Evolutionary conservation across 2,329 filamentous ascomycete genomes (phyloP), one percentile per base, ranked within the genome.

Genomic region (Aaosphaeria pasadenensis): DNA sequence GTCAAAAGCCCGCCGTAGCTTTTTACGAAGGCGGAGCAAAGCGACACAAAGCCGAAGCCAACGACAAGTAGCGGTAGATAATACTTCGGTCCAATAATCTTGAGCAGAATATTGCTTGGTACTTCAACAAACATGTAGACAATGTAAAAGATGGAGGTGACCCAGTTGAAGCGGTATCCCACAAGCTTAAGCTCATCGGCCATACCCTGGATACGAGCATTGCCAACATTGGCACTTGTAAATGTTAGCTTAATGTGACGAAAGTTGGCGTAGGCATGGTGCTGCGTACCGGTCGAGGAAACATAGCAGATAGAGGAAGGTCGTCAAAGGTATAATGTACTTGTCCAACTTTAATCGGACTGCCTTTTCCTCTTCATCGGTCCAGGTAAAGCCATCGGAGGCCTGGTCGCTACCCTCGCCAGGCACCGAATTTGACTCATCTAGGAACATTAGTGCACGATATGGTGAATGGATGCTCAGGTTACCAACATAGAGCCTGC

Each of bases 61-160:
- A 76, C 69, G 6, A 83, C 77, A 6, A 83, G 71, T 29, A 76
- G 64, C 1, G 80, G 78, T 7, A 84, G 75, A 50, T 67, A 83
- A 55, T 69, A 77, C 42, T 77, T 76, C 1, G 77, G 74, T 1
- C 80, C 79, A 46, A 82, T 61, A 28, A 67, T 70, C 66, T 83
- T 83, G 41, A 83, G 70, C 4, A 82, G 41, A 49, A 82, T 74
- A 57, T 82, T 81, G 60, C 75, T 77, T 3, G 80, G 80, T 0
- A 83, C 72, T 57, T 83, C 80, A 49, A 81, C 71, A 30, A 78
- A 63, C 45, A 81, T 71, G 64, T 83, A 83, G 47, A 78, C 61
- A 50, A 83, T 77, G 66, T 82, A 83, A 70, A 83, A 82, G 49
- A 81, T 75, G 44, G 79, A 81, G 1, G 81, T 75, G 0, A 78